phyloP scores from a whole-genome alignment of 2,329 filamentous ascomycete species.

The Cytospora chrysosperma region DNA sequence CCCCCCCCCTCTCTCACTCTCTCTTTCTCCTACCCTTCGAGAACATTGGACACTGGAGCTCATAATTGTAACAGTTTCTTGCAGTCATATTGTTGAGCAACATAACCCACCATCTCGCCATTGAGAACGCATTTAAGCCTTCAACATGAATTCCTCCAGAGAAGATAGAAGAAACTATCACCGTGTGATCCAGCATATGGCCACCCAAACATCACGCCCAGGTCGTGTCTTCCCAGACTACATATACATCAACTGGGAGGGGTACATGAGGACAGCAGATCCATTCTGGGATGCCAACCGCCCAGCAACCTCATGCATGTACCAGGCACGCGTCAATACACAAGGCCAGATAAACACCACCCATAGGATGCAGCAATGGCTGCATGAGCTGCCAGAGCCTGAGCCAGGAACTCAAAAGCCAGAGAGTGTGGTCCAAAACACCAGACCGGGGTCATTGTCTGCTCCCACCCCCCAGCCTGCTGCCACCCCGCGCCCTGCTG shows the following conservation, averaged over 20 bases:
- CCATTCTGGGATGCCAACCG: conserved; percentile 9
- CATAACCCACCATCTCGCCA: background rate
- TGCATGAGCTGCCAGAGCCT: conserved; percentile 6
- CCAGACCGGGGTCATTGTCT: conserved; percentile 15
- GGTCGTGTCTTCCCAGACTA: conserved; percentile 15
- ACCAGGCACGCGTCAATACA: background rate
- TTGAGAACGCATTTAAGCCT: background rate
- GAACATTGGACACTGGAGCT: background rate
- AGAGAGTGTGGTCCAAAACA: background rate
- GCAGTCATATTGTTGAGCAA: background rate
- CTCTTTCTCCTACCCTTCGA: too few species aligned
- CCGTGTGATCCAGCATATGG: background rate
- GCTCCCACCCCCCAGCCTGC: conserved; percentile 3
- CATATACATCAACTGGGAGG: conserved; percentile 9
- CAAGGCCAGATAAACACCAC: conserved; percentile 2
- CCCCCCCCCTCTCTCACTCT: too few species aligned
- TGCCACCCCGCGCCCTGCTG: background rate
- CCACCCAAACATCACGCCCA: background rate
- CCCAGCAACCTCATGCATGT: conserved; percentile 6
- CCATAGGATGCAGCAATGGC: conserved; percentile 9
- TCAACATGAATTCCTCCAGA: background rate
- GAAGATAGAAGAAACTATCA: background rate
- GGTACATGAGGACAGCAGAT: background rate
- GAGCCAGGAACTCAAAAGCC: background rate
- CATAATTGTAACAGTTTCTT: background rate